Evolutionary conservation across 768 basidiomycete species (phyloP).

Genomic region (Floccularia luteovirens): DNA sequence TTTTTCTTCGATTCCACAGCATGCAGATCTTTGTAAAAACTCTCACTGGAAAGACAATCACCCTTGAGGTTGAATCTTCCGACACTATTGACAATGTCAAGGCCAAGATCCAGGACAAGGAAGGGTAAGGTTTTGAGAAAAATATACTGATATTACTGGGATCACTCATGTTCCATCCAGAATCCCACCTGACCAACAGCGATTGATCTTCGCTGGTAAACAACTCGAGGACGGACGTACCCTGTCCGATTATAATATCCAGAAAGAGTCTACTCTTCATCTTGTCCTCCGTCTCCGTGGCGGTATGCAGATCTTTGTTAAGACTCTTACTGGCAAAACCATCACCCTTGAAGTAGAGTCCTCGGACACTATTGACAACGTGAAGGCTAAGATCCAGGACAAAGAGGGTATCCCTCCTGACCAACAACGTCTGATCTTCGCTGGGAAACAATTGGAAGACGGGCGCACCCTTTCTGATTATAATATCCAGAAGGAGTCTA

Average conservation of each 20-base stretch:
- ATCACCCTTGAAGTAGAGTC: slow-evolving; percentile 85
- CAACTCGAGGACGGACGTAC: slow-evolving; percentile 12
- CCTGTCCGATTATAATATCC: slow-evolving; percentile 56
- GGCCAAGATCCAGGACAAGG: slow-evolving; percentile 75
- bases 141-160: neutral
- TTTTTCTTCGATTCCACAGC: too few species aligned
- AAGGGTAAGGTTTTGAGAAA: slow-evolving; percentile 11
- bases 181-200: slow-evolving; percentile 75
- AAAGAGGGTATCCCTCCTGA: slow-evolving; percentile 86
- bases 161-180: slow-evolving; percentile 8
- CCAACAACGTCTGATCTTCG: slow-evolving; percentile 94
- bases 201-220: slow-evolving; percentile 52
- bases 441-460: slow-evolving; percentile 93
- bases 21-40: slow-evolving; percentile 29
- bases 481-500: slow-evolving; percentile 95
- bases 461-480: slow-evolving; percentile 86
- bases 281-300: slow-evolving; percentile 41
- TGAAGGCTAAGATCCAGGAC: slow-evolving; percentile 81
- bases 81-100: slow-evolving; percentile 69
- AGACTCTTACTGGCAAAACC: slow-evolving; percentile 61
- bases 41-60: slow-evolving; percentile 48
- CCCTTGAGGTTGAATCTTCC: slow-evolving; percentile 65
- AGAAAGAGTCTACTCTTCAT: slow-evolving; percentile 56
- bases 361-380: slow-evolving; percentile 70
- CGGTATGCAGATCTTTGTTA: slow-evolving; percentile 56